Base-by-base conservation (phyloP, 768 basidiomycete genomes). In the Ephemerocybe angulata region DNA sequence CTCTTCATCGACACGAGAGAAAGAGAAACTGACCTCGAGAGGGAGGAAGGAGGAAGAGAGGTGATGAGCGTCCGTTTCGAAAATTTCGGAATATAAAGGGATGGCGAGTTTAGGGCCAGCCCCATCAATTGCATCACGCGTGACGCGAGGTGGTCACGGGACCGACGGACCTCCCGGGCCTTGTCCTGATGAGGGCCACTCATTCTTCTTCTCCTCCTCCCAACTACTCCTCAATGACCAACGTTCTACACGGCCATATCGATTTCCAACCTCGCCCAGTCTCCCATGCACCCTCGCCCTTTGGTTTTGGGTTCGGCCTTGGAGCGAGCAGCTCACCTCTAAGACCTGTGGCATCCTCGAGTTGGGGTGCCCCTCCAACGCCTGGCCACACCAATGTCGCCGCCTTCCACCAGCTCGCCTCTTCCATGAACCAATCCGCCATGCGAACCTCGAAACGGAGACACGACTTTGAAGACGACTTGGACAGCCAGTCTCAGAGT, bases 261-360 rank as follows among this genome's bases (percentile, higher is more conserved):
- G 83, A 81, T 53, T 86, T 89, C 61, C 79, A 82, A 53, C 77
- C 83, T 48, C 73, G 78, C 50, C 75, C 84, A 22, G 78, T 82
- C 29, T 76, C 76, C 43, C 81, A 86, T 70, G 74, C 85, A 1
- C 74, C 85, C 0, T 81, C 87, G 27, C 76, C 85, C 21, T 78
- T 89, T 61, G 87, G 84, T 1, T 89, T 90, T 65, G 88, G 87
- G 10, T 90, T 90, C 64, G 85, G 83, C 30, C 71, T 89, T 17
- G 69, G 73, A 63, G 58, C 76, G 12, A 63, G 78, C 50, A 63
- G 78, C 50, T 65, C 74, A 41, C 63, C 81, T 38, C 68, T 82
- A 29, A 69, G 74, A 17, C 40, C 46, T 22, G 72, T 76, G 61
- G 70, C 70, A 25, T 65, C 72, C 42, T 55, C 75, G 3, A 75